These are phyloP conservation scores for Davidsoniella virescens DNA, from an alignment of 2,329 filamentous ascomycete species.

Conservation along the genomic window DNA sequence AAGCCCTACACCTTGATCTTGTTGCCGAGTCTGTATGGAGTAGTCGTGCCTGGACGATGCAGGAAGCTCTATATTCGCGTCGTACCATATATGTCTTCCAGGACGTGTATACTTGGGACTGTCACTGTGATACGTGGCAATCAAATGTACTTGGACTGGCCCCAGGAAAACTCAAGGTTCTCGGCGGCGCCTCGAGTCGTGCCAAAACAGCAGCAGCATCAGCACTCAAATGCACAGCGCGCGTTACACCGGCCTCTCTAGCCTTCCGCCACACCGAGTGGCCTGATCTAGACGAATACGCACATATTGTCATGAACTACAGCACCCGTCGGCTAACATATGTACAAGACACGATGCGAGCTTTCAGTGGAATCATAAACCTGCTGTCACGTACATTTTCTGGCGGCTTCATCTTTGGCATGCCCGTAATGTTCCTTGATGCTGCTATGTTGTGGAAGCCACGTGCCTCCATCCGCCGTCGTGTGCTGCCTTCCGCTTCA, in stretches of 20 bases:
- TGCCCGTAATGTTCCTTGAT: slow-evolving; percentile 31
- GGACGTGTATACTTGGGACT: slow-evolving; percentile 28
- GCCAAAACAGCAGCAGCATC: slow-evolving; percentile 3
- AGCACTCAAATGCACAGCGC: slow-evolving; percentile 20
- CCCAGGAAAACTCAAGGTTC: slow-evolving; percentile 14
- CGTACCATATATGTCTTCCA: slow-evolving; percentile 29
- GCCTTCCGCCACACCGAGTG: slow-evolving; percentile 26
- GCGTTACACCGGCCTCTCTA: slow-evolving; percentile 20
- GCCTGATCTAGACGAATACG: slow-evolving; percentile 31
- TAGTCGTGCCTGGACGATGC: slow-evolving; percentile 27
- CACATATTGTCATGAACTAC: slow-evolving; percentile 28
- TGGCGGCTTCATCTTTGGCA: slow-evolving; percentile 28
- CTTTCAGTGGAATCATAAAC: slow-evolving; percentile 27
- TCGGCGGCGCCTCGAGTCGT: slow-evolving; percentile 7
- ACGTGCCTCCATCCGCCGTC: slow-evolving; percentile 25
- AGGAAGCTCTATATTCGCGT: slow-evolving; percentile 27
- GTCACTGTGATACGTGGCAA: slow-evolving; percentile 29
- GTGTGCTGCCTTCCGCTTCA: slow-evolving; percentile 11
- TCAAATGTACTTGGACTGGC: slow-evolving; percentile 8
- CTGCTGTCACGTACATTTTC: slow-evolving; percentile 26
- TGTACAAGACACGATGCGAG: slow-evolving; percentile 27
- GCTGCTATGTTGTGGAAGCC: slow-evolving; percentile 29
- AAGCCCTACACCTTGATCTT: slow-evolving; percentile 23
- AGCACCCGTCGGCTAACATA: slow-evolving; percentile 24
- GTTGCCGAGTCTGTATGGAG: slow-evolving; percentile 25